Evolutionary conservation across 2,329 filamentous ascomycete species (phyloP).

Genomic region (Macrophomina pseudophaseolina): DNA sequence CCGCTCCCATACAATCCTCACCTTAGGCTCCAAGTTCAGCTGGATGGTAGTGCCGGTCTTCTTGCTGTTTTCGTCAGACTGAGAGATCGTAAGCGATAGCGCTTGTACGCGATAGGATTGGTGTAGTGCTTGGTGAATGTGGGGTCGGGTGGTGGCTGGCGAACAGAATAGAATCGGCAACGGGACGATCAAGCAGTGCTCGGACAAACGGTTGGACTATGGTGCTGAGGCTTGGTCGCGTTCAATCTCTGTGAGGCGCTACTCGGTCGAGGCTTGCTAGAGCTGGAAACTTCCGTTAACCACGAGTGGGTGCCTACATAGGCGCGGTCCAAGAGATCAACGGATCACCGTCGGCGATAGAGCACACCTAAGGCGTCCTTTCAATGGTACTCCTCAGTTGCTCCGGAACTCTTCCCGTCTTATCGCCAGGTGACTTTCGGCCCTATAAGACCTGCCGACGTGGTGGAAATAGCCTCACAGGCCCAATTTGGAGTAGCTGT

Average conservation of each 20-base stretch:
- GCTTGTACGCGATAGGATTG: conserved; percentile 3
- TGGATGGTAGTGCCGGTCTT: neutral
- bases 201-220: conserved; percentile 14
- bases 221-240: neutral
- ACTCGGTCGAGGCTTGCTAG: neutral
- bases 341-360: neutral
- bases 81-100: neutral
- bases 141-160: neutral
- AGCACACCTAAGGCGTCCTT: neutral
- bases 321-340: neutral
- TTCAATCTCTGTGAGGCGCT: neutral
- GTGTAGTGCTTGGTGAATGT: neutral
- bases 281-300: neutral
- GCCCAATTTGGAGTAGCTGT: neutral
- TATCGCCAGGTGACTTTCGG: neutral
- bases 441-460: too few relatives aligned
- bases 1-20: conserved; percentile 5
- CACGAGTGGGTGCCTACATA: neutral
- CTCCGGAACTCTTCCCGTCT: neutral
- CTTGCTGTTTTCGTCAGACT: neutral
- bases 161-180: neutral
- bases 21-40: neutral
- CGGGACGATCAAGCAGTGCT: neutral
- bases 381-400: neutral
- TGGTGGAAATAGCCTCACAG: neutral